Conservation (phyloP, 192 early-diverging fungal species). For the Gamsiella multidivaricata region DNA sequence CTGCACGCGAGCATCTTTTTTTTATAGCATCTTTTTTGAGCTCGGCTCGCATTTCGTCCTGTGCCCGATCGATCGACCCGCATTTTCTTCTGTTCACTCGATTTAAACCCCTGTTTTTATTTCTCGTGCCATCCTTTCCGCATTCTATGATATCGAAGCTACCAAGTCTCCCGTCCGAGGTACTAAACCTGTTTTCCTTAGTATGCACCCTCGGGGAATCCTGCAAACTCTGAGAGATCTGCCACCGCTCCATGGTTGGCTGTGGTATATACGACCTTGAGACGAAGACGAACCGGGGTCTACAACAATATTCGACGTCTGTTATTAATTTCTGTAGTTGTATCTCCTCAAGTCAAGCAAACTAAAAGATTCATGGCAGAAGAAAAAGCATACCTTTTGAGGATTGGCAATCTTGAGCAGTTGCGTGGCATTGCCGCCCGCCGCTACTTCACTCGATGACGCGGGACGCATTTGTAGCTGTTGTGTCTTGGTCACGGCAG, state of each 20-base stretch:
- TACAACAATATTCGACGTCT: too few species aligned
- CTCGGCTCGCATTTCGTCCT: too few species aligned
- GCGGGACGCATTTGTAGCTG: slow-evolving; percentile 88
- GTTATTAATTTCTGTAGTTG: too few species aligned
- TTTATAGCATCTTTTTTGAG: neutral
- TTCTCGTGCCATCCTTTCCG: too few species aligned
- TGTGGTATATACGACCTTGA: slow-evolving; percentile 66
- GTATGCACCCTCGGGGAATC: slow-evolving; percentile 67
- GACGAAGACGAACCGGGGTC: slow-evolving; percentile 66
- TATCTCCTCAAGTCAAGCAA: too few species aligned
- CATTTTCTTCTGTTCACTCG: neutral
- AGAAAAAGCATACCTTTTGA: slow-evolving; percentile 55
- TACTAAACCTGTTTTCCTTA: slow-evolving; percentile 15
- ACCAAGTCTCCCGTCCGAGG: too few species aligned
- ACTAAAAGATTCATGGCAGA: too few species aligned
- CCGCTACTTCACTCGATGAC: slow-evolving; percentile 70
- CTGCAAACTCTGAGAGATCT: slow-evolving; percentile 67
- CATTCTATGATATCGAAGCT: too few species aligned
- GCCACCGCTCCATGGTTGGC: slow-evolving; percentile 58
- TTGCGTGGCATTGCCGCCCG: slow-evolving; percentile 78
- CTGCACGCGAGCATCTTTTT: neutral
- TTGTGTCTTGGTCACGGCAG: slow-evolving; percentile 94
- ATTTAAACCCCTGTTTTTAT: too few species aligned
- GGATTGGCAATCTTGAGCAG: slow-evolving; percentile 90
- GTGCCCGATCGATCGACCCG: too few species aligned